Evolutionary conservation across 306 rosid species (phyloP).

Genomic region (Hippophae rhamnoides): DNA sequence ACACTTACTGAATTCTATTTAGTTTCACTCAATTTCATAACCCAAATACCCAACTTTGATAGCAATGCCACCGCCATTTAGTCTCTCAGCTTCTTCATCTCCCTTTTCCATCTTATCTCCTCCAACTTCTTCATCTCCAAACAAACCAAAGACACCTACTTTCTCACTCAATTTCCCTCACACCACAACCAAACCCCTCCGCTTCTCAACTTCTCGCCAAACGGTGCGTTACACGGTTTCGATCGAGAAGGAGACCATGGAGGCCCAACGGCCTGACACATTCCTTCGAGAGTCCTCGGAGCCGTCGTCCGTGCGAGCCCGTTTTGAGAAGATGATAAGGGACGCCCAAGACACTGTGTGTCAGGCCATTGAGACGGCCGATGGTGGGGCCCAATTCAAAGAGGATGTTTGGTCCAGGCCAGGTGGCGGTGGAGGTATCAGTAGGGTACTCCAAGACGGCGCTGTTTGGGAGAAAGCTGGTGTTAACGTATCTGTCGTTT

Average conservation of each 20-base stretch:
- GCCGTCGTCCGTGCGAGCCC: slow-evolving; percentile 49
- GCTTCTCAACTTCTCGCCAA: slow-evolving; percentile 5
- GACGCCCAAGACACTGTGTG: slow-evolving; percentile 85
- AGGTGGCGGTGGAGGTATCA: slow-evolving; percentile 95
- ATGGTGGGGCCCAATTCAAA: slow-evolving; percentile 68
- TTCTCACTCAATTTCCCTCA: neutral
- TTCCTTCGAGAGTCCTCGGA: slow-evolving; percentile 53
- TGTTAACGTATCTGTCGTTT: slow-evolving; percentile 90
- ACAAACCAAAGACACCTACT: neutral
- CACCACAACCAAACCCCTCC: neutral
- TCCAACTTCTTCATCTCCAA: slow-evolving; percentile 1
- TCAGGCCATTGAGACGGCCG: slow-evolving; percentile 59
- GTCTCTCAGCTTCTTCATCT: slow-evolving; percentile 19
- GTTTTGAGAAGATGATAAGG: slow-evolving; percentile 96
- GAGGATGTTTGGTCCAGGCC: slow-evolving; percentile 99
- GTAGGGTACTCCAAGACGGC: slow-evolving; percentile 92
- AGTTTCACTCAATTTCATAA: neutral
- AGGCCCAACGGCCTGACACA: slow-evolving; percentile 60
- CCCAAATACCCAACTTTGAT: neutral
- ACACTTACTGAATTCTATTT: too few relatives aligned
- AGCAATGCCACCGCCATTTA: slow-evolving; percentile 23
- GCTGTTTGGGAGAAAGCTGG: slow-evolving; percentile 98
- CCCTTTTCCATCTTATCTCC: slow-evolving; percentile 4
- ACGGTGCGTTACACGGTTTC: slow-evolving; percentile 28
- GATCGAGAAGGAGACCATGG: slow-evolving; percentile 81